Conservation (phyloP, 148 eudicot genomes). For the Camellia sinensis region DNA sequence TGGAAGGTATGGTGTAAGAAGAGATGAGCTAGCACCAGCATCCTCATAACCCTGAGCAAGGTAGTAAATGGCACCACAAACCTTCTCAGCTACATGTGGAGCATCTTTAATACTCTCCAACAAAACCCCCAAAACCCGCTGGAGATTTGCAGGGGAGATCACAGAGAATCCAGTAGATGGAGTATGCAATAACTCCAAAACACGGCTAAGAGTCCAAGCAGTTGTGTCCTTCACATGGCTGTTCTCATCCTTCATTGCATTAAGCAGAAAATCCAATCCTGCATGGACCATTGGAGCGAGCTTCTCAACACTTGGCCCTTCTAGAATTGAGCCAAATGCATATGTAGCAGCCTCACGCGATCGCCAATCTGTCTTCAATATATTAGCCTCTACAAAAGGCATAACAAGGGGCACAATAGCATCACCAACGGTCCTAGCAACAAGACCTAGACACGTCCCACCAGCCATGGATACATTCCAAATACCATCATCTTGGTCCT, state of each 20-base stretch:
- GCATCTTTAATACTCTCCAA: constrained; percentile 56
- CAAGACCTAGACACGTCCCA: constrained; percentile 67
- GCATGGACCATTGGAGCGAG: constrained; percentile 52
- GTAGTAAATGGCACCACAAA: constrained; percentile 63
- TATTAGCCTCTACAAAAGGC: constrained; percentile 66
- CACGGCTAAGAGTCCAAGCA: constrained; percentile 65
- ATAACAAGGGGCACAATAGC: constrained; percentile 56
- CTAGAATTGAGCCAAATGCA: constrained; percentile 69
- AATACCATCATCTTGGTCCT: constrained; percentile 56
- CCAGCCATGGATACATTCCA: constrained; percentile 86
- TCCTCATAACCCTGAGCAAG: constrained; percentile 71
- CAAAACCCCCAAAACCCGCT: constrained; percentile 45
- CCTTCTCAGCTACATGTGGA: constrained; percentile 60
- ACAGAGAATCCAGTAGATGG: constrained; percentile 47
- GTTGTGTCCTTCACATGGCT: constrained; percentile 69
- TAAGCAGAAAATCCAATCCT: constrained; percentile 53
- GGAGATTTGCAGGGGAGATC: constrained; percentile 41
- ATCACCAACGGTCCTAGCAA: constrained; percentile 68
- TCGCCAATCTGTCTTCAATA: constrained; percentile 53
- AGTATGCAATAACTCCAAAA: constrained; percentile 57
- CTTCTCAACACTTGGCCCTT: constrained; percentile 56
- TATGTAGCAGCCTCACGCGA: constrained; percentile 62
- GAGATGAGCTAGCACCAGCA: constrained; percentile 37
- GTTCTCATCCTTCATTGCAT: constrained; percentile 55
- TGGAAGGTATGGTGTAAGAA: constrained; percentile 49